A percentile compares a stretch with the other conserved stretches of the same genome.
phyloP scores from a whole-genome alignment of 345 rosid species.

The Dovyalis caffra region DNA sequence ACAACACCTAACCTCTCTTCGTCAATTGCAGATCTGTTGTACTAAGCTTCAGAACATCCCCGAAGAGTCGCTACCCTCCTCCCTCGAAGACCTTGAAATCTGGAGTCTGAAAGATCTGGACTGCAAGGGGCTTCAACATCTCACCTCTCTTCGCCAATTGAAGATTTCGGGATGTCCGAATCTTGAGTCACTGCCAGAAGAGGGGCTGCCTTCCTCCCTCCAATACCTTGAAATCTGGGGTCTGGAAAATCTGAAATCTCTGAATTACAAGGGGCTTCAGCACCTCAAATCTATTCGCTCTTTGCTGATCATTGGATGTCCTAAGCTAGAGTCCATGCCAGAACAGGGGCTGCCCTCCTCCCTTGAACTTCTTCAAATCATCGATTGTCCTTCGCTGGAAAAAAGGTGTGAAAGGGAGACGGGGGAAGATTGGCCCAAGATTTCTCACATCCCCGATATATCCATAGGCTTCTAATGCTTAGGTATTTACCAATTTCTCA shows the following conservation, averaged over 20 bases:
- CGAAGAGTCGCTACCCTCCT: not conserved
- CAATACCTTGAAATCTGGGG: not conserved
- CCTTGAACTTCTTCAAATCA: not conserved
- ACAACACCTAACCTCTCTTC: not conserved
- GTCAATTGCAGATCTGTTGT: not conserved
- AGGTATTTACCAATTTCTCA: too few species aligned
- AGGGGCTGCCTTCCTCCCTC: not conserved
- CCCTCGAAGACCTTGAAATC: not conserved
- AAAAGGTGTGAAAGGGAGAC: too few species aligned
- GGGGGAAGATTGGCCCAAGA: constrained; percentile 8
- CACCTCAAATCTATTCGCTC: not conserved
- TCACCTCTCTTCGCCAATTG: not conserved
- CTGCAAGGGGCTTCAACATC: not conserved
- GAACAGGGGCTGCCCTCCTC: not conserved
- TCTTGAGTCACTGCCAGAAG: not conserved
- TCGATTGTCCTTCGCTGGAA: too few species aligned
- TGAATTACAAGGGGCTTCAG: not conserved
- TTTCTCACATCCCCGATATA: not conserved
- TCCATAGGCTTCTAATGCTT: too few species aligned
- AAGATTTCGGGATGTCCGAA: not conserved
- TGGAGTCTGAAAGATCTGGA: not conserved
- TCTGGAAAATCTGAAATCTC: not conserved
- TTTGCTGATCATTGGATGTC: not conserved
- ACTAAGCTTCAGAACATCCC: constrained; percentile 2
- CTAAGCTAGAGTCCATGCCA: not conserved